Evolutionary conservation across 2,329 filamentous ascomycete species (phyloP).

Genomic region (Lecanicillium sp.): DNA sequence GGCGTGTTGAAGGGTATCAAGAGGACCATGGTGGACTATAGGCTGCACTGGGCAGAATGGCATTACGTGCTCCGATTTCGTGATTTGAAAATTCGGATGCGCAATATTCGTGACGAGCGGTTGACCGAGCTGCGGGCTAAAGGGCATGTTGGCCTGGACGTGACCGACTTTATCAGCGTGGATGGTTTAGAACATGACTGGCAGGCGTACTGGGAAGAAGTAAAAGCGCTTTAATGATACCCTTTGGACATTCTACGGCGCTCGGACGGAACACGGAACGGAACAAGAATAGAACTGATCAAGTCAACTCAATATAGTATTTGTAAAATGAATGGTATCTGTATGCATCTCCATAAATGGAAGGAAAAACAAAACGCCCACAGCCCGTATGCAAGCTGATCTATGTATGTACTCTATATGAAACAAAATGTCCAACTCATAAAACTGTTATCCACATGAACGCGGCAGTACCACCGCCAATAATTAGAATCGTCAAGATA

Average conservation of each 20-base stretch:
- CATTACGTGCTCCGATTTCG: conserved; percentile 5
- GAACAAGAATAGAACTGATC: too few relatives aligned
- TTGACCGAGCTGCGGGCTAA: not conserved
- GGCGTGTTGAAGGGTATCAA: conserved; percentile 7
- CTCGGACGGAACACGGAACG: too few relatives aligned
- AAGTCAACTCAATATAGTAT: too few relatives aligned
- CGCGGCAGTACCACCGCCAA: not conserved
- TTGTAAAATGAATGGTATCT: too few relatives aligned
- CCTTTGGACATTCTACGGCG: too few relatives aligned
- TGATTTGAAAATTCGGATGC: conserved; percentile 5
- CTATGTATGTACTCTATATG: too few relatives aligned
- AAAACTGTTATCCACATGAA: too few relatives aligned
- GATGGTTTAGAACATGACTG: conserved; percentile 2
- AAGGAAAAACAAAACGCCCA: too few relatives aligned
- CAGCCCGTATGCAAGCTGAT: too few relatives aligned
- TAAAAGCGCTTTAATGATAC: too few relatives aligned
- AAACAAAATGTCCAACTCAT: too few relatives aligned
- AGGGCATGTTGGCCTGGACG: conserved; percentile 1
- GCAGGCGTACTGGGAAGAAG: not conserved
- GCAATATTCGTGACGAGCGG: conserved; percentile 1
- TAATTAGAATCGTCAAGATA: conserved; percentile 1
- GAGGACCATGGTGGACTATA: conserved; percentile 13
- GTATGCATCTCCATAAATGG: too few relatives aligned
- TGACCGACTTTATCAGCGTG: conserved; percentile 1
- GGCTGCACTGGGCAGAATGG: conserved; percentile 12